Base-by-base conservation (phyloP, 1,284 basidiomycete genomes). In the Cerioporus squamosus region DNA sequence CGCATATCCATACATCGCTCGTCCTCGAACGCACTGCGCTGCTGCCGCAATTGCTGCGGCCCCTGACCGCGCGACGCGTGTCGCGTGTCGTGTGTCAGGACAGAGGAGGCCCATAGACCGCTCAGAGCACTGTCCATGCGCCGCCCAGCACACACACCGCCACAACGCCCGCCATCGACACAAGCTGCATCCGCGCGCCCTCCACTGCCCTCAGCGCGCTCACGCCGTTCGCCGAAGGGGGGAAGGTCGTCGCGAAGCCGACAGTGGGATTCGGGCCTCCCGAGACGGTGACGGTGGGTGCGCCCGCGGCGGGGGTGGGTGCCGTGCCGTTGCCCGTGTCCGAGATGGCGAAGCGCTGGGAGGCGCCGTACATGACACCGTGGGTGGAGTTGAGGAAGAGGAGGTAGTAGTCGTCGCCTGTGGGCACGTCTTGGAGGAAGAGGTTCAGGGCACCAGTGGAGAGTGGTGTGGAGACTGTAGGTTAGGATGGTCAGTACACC, bases 341-440 rank as follows among this genome's bases (percentile, higher is more conserved):
- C 60, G 83, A 76, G 67, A 92, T 77, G 20, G 82, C 72, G 73
- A 92, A 92, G 1, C 79, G 78, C 23, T 75, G 72, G 0, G 90
- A 92, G 53, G 83, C 78, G 29, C 79, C 78, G 69, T 88, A 82
- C 71, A 86, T 78, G 61, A 79, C 65, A 51, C 90, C 86, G 64
- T 85, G 80, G 0, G 86, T 88, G 3, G 83, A 83, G 73, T 92
- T 89, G 57, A 91, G 71, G 75, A 90, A 88, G 55, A 91, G 70
- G 44, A 91, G 72, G 71, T 85, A 91, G 73, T 91, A 92, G 75
- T 92, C 90, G 72, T 91, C 82, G 45, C 77, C 88, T 5, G 78
- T 60, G 0, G 89, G 89, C 7, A 91, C 75, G 67, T 86, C 79
- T 70, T 85, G 72, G 2, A 91, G 69, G 59, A 79, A 69, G 53